Evolutionary conservation across 805 yeast species (phyloP).

Genomic region (Danielozyma ontarioensis): DNA sequence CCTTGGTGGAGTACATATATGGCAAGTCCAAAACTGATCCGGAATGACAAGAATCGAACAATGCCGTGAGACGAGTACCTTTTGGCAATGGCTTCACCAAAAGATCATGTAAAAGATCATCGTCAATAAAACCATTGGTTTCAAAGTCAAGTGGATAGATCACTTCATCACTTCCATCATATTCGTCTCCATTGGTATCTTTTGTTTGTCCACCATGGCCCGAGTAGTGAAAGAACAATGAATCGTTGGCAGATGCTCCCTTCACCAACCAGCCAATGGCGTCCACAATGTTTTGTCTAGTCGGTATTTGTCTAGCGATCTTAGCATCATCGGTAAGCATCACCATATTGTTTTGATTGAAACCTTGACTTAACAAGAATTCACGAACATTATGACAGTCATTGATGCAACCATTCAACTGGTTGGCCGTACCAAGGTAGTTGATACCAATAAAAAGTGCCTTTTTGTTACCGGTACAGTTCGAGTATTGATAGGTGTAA

Average conservation of each 20-base stretch:
- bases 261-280: slow-evolving; percentile 81
- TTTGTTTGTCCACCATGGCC: slow-evolving; percentile 80
- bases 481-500: slow-evolving; percentile 54
- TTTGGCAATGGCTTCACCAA: slow-evolving; percentile 65
- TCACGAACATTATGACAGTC: slow-evolving; percentile 55
- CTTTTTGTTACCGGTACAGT: slow-evolving; percentile 66
- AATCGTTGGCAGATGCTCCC: slow-evolving; percentile 71
- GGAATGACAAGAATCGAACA: slow-evolving; percentile 83
- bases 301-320: slow-evolving; percentile 51
- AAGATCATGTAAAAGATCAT: slow-evolving; percentile 68
- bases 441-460: slow-evolving; percentile 78
- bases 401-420: slow-evolving; percentile 74
- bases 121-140: slow-evolving; percentile 60
- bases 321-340: slow-evolving; percentile 53
- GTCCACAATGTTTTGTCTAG: slow-evolving; percentile 61
- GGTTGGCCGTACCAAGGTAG: slow-evolving; percentile 59
- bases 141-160: slow-evolving; percentile 73
- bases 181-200: slow-evolving; percentile 72
- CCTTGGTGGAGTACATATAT: slow-evolving; percentile 75
- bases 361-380: slow-evolving; percentile 43
- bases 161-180: slow-evolving; percentile 66
- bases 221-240: slow-evolving; percentile 76
- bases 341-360: slow-evolving; percentile 51
- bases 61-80: slow-evolving; percentile 73
- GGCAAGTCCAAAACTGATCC: slow-evolving; percentile 82